phyloP scores from a whole-genome alignment of 1,284 basidiomycete species.

The Fistulina hepatica region DNA sequence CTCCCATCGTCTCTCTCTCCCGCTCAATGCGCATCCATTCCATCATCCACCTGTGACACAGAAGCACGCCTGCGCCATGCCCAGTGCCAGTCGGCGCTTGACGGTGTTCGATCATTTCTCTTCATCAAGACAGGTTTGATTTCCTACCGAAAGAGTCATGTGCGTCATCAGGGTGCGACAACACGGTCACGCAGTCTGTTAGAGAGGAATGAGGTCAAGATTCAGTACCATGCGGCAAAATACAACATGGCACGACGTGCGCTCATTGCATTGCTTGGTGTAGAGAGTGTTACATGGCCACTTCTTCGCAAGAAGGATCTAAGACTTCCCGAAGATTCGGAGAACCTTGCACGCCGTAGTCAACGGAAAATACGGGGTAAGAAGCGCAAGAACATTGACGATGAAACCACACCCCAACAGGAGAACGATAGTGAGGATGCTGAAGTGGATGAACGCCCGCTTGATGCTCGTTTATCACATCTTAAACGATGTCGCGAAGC shows the following conservation, averaged over 20 bases:
- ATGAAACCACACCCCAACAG: background rate
- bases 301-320: background rate
- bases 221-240: background rate
- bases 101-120: constrained; percentile 4
- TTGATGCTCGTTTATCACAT: background rate
- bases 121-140: constrained; percentile 10
- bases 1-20: constrained; percentile 16
- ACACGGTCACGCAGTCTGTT: constrained; percentile 8
- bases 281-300: background rate
- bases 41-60: background rate
- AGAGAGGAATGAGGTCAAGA: constrained; percentile 1
- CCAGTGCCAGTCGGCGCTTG: constrained; percentile 7
- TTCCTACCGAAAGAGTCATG: constrained; percentile 7
- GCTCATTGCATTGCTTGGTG: background rate
- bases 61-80: constrained; percentile 6
- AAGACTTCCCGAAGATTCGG: background rate
- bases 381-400: background rate
- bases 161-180: constrained; percentile 5
- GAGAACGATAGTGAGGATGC: background rate
- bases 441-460: background rate
- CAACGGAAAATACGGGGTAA: background rate
- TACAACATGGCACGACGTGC: background rate
- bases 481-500: background rate
- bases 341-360: background rate
- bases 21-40: constrained; percentile 38